A percentile compares a stretch with the other conserved stretches of the same genome.
Conservation (phyloP, 2,329 filamentous ascomycete species). For the Colletotrichum lini region DNA sequence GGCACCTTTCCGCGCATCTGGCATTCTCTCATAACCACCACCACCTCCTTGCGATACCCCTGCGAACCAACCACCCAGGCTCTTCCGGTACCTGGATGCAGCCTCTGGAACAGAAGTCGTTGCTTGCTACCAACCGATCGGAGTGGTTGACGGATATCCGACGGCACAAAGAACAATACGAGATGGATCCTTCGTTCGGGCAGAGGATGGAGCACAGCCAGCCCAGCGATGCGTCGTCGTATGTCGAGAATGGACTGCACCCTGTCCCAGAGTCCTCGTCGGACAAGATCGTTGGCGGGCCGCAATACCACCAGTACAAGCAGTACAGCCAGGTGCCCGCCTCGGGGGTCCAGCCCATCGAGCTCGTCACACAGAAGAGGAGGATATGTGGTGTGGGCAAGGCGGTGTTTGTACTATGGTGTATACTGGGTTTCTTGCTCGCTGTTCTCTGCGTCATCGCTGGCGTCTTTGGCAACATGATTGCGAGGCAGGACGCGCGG, state of each 20-base stretch:
- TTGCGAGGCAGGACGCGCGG: slow-evolving; percentile 21
- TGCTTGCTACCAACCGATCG: not conserved
- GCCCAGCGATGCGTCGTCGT: not conserved
- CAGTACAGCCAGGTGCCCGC: slow-evolving; percentile 12
- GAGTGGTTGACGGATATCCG: not conserved
- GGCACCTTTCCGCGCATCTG: not conserved
- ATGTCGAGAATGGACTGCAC: slow-evolving; percentile 28
- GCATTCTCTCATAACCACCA: not conserved
- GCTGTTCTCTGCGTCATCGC: slow-evolving; percentile 10
- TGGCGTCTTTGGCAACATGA: slow-evolving; percentile 23
- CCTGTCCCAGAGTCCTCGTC: slow-evolving; percentile 8
- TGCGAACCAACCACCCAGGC: too few species aligned
- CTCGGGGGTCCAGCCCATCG: not conserved
- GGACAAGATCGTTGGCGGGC: slow-evolving; percentile 17
- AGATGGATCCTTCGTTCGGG: slow-evolving; percentile 17
- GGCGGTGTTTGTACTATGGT: slow-evolving; percentile 18
- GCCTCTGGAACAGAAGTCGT: not conserved
- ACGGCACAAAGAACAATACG: not conserved
- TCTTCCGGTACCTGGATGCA: not conserved
- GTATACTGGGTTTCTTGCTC: slow-evolving; percentile 13
- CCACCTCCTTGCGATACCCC: too few species aligned
- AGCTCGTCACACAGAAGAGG: not conserved
- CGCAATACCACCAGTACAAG: slow-evolving; percentile 2
- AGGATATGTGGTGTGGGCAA: slow-evolving; percentile 21
- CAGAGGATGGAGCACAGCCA: not conserved